Conservation (phyloP, 371 early-diverging fungal species). For the Circinella umbellata region DNA sequence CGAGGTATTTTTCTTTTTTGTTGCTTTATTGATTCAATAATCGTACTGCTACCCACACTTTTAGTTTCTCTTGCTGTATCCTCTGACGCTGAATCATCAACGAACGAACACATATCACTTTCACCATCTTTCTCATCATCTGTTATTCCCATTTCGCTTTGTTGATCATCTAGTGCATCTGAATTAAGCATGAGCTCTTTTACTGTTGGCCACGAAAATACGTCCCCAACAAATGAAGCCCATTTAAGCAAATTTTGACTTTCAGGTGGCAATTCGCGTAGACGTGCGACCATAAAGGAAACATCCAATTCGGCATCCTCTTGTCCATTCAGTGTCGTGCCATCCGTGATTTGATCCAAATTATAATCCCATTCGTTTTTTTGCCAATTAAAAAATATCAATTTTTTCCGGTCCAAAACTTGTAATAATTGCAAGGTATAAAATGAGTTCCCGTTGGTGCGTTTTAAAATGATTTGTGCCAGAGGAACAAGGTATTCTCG, state of each 20-base stretch:
- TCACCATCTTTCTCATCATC: background rate
- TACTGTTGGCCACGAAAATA: slow-evolving; percentile 48
- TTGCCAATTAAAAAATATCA: slow-evolving; percentile 56
- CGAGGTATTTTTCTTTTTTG: background rate
- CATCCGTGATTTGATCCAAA: slow-evolving; percentile 30
- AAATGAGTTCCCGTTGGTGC: slow-evolving; percentile 49
- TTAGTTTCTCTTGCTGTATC: background rate
- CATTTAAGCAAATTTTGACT: slow-evolving; percentile 45
- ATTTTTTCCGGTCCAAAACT: slow-evolving; percentile 43
- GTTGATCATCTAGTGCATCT: slow-evolving; percentile 16
- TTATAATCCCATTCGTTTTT: slow-evolving; percentile 52
- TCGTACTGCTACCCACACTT: background rate
- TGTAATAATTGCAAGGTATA: slow-evolving; percentile 42
- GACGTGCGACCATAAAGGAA: slow-evolving; percentile 32
- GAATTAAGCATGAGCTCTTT: slow-evolving; percentile 39
- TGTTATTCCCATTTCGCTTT: background rate
- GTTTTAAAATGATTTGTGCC: slow-evolving; percentile 37
- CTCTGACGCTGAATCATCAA: background rate
- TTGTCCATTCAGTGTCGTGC: slow-evolving; percentile 10
- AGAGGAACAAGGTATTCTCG: slow-evolving; percentile 37
- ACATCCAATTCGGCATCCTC: slow-evolving; percentile 39
- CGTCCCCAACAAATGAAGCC: slow-evolving; percentile 51
- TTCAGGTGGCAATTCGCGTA: slow-evolving; percentile 43
- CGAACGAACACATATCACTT: background rate
- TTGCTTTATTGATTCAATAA: background rate